A percentile compares a stretch with the other conserved stretches of the same genome.
Evolutionary conservation across 1,284 basidiomycete genomes (phyloP).

Genomic region (Rhizoctonia solani): DNA sequence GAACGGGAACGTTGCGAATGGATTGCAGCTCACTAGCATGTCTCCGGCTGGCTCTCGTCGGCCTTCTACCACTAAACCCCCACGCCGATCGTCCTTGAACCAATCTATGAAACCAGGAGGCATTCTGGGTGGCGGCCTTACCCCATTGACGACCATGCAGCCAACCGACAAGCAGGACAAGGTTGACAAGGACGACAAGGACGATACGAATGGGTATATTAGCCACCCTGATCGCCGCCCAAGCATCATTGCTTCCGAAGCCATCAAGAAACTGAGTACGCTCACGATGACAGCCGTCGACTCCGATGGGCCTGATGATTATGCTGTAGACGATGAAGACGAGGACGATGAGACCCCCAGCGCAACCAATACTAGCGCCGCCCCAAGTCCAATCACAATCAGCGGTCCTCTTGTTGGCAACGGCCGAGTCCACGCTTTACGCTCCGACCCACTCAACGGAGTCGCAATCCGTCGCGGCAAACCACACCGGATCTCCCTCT

Average conservation of each 20-base stretch:
- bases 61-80: neutral
- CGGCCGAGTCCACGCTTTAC: neutral
- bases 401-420: slow-evolving; percentile 38
- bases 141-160: neutral
- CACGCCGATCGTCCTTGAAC: slow-evolving; percentile 21
- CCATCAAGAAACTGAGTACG: slow-evolving; percentile 31
- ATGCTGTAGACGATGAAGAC: slow-evolving; percentile 36
- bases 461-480: slow-evolving; percentile 41
- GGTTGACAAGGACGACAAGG: neutral
- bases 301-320: slow-evolving; percentile 37
- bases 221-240: slow-evolving; percentile 14
- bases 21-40: slow-evolving; percentile 7
- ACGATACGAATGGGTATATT: slow-evolving; percentile 17
- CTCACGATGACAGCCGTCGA: slow-evolving; percentile 28
- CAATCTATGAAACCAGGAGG: slow-evolving; percentile 5
- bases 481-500: slow-evolving; percentile 55
- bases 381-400: too few species aligned
- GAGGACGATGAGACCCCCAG: slow-evolving; percentile 42
- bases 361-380: slow-evolving; percentile 41
- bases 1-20: slow-evolving; percentile 1
- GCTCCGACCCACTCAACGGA: neutral
- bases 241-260: slow-evolving; percentile 29
- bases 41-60: slow-evolving; percentile 18
- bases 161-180: too few species aligned
- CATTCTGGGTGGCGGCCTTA: neutral